Conservation (phyloP, 2,329 filamentous ascomycete genomes). For the Chaetoscypha palmicola region DNA sequence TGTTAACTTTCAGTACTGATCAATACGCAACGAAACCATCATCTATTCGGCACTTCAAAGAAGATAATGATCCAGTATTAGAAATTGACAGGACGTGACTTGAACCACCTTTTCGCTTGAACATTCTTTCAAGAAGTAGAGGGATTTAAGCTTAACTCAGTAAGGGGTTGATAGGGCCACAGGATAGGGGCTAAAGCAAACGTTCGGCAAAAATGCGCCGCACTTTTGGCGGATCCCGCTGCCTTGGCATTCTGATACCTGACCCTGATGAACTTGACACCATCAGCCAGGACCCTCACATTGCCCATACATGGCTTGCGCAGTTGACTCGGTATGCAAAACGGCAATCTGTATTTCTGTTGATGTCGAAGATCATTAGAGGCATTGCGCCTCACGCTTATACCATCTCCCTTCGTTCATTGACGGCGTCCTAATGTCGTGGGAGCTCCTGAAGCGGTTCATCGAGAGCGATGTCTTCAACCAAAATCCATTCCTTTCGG, state of each 20-base stretch:
- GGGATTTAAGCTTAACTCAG: no score
- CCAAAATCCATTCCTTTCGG: conserved; percentile 79
- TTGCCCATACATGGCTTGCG: conserved; percentile 14
- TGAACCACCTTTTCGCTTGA: no score
- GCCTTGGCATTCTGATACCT: no score
- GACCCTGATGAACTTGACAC: no score
- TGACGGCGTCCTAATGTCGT: conserved; percentile 50
- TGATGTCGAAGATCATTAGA: conserved; percentile 30
- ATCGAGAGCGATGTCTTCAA: conserved; percentile 93
- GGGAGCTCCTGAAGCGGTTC: conserved; percentile 84
- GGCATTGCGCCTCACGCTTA: conserved; percentile 28
- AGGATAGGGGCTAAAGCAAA: neutral
- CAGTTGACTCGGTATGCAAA: conserved; percentile 24
- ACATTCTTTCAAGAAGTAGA: no score
- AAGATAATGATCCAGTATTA: no score
- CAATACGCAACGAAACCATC: no score
- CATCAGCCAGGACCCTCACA: no score
- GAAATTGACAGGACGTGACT: no score
- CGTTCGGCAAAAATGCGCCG: neutral
- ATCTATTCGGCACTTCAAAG: no score
- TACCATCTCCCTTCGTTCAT: conserved; percentile 13
- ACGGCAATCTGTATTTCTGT: conserved; percentile 15
- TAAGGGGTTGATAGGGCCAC: no score
- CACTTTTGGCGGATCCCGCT: neutral
- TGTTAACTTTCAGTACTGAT: no score